phyloP scores from a whole-genome alignment of 176 grass and related monocot species.

The Phoenix roebelenii region DNA sequence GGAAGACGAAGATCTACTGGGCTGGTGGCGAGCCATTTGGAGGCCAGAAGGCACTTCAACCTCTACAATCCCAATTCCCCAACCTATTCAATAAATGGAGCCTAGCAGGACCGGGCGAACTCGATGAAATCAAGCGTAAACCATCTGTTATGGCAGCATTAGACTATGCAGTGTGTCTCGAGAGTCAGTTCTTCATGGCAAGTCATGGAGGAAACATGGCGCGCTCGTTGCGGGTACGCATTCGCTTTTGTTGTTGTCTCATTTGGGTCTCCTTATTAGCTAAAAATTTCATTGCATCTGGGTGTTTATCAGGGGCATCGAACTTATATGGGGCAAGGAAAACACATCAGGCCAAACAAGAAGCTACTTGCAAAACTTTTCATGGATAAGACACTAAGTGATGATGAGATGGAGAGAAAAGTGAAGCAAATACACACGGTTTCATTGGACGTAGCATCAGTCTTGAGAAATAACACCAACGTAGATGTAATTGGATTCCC shows the following conservation, averaged over 20 bases:
- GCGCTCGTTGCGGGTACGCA: constrained; percentile 16
- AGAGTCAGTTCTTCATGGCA: constrained; percentile 33
- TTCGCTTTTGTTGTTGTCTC: neutral
- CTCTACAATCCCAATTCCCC: constrained; percentile 12
- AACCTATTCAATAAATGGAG: constrained; percentile 37
- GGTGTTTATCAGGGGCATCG: constrained; percentile 25
- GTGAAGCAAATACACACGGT: constrained; percentile 22
- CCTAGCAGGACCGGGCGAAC: constrained; percentile 6
- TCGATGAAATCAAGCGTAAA: constrained; percentile 9
- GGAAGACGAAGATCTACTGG: constrained; percentile 32
- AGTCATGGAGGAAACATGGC: constrained; percentile 52
- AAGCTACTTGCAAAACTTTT: constrained; percentile 24
- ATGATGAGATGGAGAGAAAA: constrained; percentile 6
- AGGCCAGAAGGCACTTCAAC: constrained; percentile 8
- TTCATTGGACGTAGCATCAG: neutral
- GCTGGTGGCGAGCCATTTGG: constrained; percentile 40
- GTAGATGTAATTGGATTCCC: constrained; percentile 33
- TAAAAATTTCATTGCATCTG: neutral
- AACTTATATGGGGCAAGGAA: constrained; percentile 27
- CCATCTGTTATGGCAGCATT: constrained; percentile 34
- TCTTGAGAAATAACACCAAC: neutral
- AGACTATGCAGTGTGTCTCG: constrained; percentile 29
- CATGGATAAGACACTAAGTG: neutral
- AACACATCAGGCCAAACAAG: constrained; percentile 34
- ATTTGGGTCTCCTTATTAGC: too few species aligned